Conservation (phyloP, 768 basidiomycete genomes). For the Pleurotus cornucopiae region DNA sequence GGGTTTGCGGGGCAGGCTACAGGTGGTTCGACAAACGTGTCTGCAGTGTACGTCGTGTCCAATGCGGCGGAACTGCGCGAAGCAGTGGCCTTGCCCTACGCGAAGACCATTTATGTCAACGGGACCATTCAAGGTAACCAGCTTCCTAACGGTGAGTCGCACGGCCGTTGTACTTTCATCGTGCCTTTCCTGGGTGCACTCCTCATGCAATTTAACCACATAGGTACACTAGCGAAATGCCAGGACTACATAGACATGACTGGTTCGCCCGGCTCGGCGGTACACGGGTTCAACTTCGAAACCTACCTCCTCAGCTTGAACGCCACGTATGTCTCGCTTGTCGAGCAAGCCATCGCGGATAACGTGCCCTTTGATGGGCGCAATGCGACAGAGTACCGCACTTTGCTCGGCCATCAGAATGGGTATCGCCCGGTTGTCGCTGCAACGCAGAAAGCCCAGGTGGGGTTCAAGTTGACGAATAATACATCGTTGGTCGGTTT, state of each 20-base stretch:
- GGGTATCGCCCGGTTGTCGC: conserved; percentile 12
- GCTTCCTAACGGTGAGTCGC: conserved; percentile 3
- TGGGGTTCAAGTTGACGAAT: conserved; percentile 12
- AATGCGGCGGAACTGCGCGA: conserved; percentile 13
- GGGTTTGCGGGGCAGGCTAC: conserved; percentile 12
- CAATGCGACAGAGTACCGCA: conserved; percentile 15
- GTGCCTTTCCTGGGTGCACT: not conserved
- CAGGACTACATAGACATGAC: conserved; percentile 12
- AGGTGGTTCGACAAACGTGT: conserved; percentile 10
- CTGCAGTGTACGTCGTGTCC: conserved; percentile 12
- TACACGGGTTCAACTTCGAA: conserved; percentile 14
- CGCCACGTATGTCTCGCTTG: conserved; percentile 11
- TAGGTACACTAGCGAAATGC: conserved; percentile 9
- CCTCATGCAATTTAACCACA: not conserved
- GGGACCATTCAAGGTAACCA: conserved; percentile 17
- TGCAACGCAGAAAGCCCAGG: conserved; percentile 14
- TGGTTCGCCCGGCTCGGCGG: conserved; percentile 10
- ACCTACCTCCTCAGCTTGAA: conserved; percentile 13
- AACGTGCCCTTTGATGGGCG: conserved; percentile 15
- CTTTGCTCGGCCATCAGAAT: conserved; percentile 13
- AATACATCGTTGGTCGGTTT: conserved; percentile 14
- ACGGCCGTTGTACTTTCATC: not conserved
- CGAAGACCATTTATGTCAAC: conserved; percentile 15
- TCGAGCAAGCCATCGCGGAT: conserved; percentile 10
- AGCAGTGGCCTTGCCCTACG: conserved; percentile 11